phyloP scores from a whole-genome alignment of 2,329 filamentous ascomycete species.

The Penicillium sp. region DNA sequence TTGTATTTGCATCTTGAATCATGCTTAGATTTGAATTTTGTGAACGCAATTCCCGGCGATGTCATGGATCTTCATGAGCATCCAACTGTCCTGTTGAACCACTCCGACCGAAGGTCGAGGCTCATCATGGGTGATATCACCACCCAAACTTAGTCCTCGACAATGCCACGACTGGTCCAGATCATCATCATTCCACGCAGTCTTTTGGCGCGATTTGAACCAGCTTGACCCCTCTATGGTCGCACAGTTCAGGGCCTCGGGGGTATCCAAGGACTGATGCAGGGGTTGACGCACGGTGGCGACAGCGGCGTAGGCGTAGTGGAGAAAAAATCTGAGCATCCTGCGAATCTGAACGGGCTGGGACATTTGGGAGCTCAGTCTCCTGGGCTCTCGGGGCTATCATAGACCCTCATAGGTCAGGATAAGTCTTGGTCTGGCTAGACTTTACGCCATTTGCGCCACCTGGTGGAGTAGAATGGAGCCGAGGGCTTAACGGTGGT shows the following conservation, averaged over 20 bases:
- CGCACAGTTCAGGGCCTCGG: not conserved
- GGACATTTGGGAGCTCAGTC: not conserved
- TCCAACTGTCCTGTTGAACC: conserved; percentile 5
- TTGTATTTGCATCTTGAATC: not conserved
- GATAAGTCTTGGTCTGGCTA: not conserved
- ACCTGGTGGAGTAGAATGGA: conserved; percentile 20
- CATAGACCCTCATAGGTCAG: not conserved
- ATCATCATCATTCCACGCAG: not conserved
- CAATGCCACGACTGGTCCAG: not conserved
- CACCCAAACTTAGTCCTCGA: not conserved
- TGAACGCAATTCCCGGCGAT: not conserved
- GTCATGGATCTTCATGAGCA: not conserved
- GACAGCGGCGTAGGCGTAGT: conserved; percentile 6
- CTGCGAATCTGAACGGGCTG: not conserved
- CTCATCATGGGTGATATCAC: not conserved
- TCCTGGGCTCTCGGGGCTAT: not conserved
- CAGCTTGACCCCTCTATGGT: not conserved
- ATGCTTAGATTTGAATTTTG: not conserved
- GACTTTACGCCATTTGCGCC: conserved; percentile 16
- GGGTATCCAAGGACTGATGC: not conserved
- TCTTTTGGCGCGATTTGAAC: not conserved
- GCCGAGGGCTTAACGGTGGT: conserved; percentile 5
- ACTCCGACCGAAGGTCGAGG: conserved; percentile 1
- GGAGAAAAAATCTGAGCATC: conserved; percentile 8
- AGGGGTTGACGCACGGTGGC: conserved; percentile 14